These are phyloP conservation scores for Mycosphaerelloides madeirae DNA, from an alignment of 2,329 filamentous ascomycete genomes.

Conservation along the genomic window DNA sequence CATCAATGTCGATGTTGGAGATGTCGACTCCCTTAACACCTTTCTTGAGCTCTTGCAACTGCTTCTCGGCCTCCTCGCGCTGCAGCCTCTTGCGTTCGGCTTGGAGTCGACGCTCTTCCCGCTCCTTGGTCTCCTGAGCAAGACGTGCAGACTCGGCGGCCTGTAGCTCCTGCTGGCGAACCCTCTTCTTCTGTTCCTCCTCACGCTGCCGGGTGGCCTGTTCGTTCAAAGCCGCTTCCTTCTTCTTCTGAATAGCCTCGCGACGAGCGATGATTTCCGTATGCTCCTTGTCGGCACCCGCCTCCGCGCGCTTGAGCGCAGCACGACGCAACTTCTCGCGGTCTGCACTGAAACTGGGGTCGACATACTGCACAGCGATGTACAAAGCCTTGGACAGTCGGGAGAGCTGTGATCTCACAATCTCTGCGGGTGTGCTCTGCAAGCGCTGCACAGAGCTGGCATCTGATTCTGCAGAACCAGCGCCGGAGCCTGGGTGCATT, in stretches of 20 bases:
- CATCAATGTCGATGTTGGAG: conserved; percentile 78
- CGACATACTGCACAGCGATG: conserved; percentile 92
- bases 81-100: conserved; percentile 73
- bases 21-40: conserved; percentile 80
- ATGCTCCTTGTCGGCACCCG: conserved; percentile 89
- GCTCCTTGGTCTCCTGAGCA: conserved; percentile 85
- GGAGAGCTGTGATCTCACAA: conserved; percentile 89
- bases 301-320: conserved; percentile 75
- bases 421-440: conserved; percentile 96
- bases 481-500: conserved; percentile 73
- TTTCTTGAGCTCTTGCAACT: conserved; percentile 91
- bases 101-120: conserved; percentile 78
- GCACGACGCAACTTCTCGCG: conserved; percentile 73
- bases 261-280: conserved; percentile 78
- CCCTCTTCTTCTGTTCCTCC: conserved; percentile 79
- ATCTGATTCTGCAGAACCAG: conserved; percentile 84
- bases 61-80: conserved; percentile 63
- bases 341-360: conserved; percentile 79
- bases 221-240: conserved; percentile 87
- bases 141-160: conserved; percentile 87
- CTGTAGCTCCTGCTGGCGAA: conserved; percentile 80
- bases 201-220: conserved; percentile 87
- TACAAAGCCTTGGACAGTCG: conserved; percentile 87
- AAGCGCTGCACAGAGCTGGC: conserved; percentile 83
- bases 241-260: conserved; percentile 91